A percentile compares a stretch with the other conserved stretches of the same genome.
Conservation (phyloP, 306 rosid species). For the Trifolium repens region DNA sequence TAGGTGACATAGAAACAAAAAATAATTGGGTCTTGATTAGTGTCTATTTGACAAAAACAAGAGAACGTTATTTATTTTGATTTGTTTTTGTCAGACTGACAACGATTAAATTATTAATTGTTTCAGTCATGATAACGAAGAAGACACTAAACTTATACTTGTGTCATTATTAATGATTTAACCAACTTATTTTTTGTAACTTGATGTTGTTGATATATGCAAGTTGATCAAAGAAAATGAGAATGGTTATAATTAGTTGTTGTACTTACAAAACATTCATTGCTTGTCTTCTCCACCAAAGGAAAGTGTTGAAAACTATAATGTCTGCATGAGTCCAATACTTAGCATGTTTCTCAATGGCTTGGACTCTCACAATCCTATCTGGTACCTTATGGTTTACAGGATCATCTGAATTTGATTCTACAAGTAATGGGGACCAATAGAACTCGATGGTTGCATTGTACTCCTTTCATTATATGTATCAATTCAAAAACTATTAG, state of each 20-base stretch:
- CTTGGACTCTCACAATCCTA: slow-evolving; percentile 65
- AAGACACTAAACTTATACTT: not conserved
- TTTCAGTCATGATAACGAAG: not conserved
- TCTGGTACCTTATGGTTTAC: slow-evolving; percentile 68
- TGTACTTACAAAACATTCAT: slow-evolving; percentile 66
- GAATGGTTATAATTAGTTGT: slow-evolving; percentile 5
- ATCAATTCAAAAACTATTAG: slow-evolving; percentile 9
- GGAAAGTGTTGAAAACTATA: slow-evolving; percentile 71
- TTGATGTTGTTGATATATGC: not conserved
- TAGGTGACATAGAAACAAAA: slow-evolving; percentile 93
- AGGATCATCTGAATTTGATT: slow-evolving; percentile 85
- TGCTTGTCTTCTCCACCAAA: slow-evolving; percentile 87
- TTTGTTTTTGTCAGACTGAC: not conserved
- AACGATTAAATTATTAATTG: not conserved
- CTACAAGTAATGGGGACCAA: slow-evolving; percentile 87
- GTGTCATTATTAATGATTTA: not conserved
- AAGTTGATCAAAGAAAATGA: slow-evolving; percentile 6
- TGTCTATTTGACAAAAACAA: not conserved
- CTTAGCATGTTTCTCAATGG: slow-evolving; percentile 79
- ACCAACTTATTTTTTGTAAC: not conserved
- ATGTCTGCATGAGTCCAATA: slow-evolving; percentile 74
- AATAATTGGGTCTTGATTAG: slow-evolving; percentile 52
- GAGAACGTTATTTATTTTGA: not conserved
- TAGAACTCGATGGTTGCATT: slow-evolving; percentile 78
- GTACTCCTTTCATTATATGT: slow-evolving; percentile 59